phyloP scores from a whole-genome alignment of 352 stramenopile genomes.

The Phytophthora litchii region DNA sequence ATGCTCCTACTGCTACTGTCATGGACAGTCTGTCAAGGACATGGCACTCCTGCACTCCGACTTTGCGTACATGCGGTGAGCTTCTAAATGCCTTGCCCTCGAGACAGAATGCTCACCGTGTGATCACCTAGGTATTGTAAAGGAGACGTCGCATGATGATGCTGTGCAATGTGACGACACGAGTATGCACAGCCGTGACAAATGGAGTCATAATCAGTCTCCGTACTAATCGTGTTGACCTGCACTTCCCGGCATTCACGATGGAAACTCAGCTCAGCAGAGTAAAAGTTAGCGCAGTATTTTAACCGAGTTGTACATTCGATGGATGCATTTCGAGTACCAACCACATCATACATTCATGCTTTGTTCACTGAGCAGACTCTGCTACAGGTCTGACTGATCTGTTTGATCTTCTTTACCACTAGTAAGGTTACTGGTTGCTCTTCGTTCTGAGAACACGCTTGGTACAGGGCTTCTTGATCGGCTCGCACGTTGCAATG shows the following conservation, averaged over 20 bases:
- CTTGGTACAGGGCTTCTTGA: conserved; percentile 12
- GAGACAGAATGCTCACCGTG: background rate
- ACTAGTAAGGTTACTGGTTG: conserved; percentile 1
- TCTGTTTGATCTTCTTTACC: background rate
- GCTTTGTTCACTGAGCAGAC: no score
- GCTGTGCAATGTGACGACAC: conserved; percentile 3
- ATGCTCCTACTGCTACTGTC: no score
- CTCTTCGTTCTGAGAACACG: conserved; percentile 7
- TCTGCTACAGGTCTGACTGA: background rate
- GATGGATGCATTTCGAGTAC: no score
- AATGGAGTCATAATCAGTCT: background rate
- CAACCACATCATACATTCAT: no score
- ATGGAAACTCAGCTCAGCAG: no score
- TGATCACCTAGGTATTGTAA: background rate
- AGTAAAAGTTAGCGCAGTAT: no score
- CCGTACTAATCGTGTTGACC: conserved; percentile 6
- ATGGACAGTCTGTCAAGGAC: no score
- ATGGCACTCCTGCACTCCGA: no score
- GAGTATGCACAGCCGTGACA: background rate
- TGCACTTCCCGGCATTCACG: no score
- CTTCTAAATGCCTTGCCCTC: conserved; percentile 4
- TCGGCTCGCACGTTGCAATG: conserved; percentile 25
- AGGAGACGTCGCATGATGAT: conserved; percentile 13
- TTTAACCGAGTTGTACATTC: no score
- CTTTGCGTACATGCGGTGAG: background rate